These are phyloP conservation scores for Letharia columbiana DNA, from an alignment of 495 filamentous ascomycete species.

Conservation along the genomic window DNA sequence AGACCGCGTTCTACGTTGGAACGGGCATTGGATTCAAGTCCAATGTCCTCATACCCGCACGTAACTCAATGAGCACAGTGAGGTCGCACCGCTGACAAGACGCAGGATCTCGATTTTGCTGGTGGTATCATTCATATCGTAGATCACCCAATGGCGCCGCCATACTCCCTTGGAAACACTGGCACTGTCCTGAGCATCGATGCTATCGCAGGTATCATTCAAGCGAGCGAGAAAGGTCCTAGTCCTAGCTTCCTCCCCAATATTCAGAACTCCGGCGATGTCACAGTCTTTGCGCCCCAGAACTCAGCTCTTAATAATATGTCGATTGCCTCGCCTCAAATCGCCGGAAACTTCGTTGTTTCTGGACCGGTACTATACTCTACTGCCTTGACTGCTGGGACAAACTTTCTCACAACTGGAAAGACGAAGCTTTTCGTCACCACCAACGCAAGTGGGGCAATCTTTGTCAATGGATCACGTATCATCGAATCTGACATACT, in stretches of 20 bases:
- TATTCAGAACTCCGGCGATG: neutral
- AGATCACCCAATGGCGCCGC: constrained; percentile 9
- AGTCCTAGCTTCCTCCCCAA: neutral
- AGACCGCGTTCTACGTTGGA: constrained; percentile 5
- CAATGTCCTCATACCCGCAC: constrained; percentile 3
- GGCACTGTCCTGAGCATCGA: constrained; percentile 7
- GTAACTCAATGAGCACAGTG: neutral
- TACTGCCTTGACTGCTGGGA: constrained; percentile 1
- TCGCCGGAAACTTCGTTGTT: neutral
- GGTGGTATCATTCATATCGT: constrained; percentile 9
- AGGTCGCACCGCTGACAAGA: neutral
- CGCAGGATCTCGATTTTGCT: constrained; percentile 5
- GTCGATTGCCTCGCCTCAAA: neutral
- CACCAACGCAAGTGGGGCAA: neutral
- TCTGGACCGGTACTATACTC: constrained; percentile 4
- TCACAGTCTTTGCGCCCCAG: constrained; percentile 12
- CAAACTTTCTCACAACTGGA: neutral
- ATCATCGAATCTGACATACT: constrained; percentile 6
- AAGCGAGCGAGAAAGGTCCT: neutral
- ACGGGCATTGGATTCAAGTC: constrained; percentile 10
- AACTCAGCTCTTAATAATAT: neutral
- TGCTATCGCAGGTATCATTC: neutral
- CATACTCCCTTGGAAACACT: constrained; percentile 1
- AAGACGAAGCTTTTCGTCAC: neutral
- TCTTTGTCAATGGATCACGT: neutral